Evolutionary conservation across 1,284 basidiomycete species (phyloP).

Genomic region (Puccinia triticina): DNA sequence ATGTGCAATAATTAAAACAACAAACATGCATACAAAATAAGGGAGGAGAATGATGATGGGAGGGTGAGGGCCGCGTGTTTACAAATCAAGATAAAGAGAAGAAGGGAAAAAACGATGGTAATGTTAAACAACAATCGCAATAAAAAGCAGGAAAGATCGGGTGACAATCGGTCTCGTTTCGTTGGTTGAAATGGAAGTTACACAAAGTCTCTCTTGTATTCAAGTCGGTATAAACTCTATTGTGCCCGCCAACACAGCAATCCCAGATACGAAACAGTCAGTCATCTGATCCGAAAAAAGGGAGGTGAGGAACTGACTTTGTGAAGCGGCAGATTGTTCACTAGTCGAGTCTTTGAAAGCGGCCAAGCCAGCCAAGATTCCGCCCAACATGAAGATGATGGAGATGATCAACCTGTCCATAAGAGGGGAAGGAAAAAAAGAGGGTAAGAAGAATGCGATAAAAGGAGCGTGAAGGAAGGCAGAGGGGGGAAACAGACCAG

Average conservation of each 20-base stretch:
- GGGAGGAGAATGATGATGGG: background rate
- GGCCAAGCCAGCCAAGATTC: slow-evolving; percentile 68
- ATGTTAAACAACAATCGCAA: too few species aligned
- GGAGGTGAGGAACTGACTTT: slow-evolving; percentile 59
- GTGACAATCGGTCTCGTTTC: too few species aligned
- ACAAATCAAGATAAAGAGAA: background rate
- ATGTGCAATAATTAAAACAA: background rate
- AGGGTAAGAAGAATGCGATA: slow-evolving; percentile 66
- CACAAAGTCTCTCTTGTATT: too few species aligned
- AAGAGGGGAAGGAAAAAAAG: slow-evolving; percentile 47
- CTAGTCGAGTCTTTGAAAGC: slow-evolving; percentile 27
- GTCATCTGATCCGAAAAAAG: background rate
- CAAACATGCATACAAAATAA: background rate
- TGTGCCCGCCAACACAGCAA: background rate
- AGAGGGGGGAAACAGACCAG: slow-evolving; percentile 17
- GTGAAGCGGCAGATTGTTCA: slow-evolving; percentile 76
- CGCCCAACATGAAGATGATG: slow-evolving; percentile 76
- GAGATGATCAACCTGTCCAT: slow-evolving; percentile 85
- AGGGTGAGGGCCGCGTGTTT: background rate
- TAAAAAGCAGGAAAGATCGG: too few species aligned
- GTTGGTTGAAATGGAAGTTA: too few species aligned
- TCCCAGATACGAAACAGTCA: background rate
- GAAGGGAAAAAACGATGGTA: background rate
- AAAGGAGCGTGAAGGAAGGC: slow-evolving; percentile 64
- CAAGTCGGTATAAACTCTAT: too few species aligned